These are phyloP conservation scores for Aspergillus oerlinghausenensis DNA, from an alignment of 2,329 filamentous ascomycete genomes.

Conservation along the genomic window DNA sequence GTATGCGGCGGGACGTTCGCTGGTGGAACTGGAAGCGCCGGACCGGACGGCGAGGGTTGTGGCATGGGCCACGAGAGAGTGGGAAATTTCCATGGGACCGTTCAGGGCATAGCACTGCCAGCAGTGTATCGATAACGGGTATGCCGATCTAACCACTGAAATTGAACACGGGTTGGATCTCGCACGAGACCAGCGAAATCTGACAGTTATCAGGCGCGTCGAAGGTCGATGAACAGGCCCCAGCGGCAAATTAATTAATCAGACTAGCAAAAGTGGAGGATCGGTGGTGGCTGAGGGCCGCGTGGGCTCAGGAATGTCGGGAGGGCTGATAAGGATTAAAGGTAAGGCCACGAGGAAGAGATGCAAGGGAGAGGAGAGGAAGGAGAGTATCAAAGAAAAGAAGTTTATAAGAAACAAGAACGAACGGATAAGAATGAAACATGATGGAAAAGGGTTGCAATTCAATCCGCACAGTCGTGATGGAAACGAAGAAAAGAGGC, in stretches of 20 bases:
- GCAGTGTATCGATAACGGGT: not conserved
- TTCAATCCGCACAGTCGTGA: not conserved
- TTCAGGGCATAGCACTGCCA: conserved; percentile 17
- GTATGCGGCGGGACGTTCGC: conserved; percentile 56
- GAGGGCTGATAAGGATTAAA: not conserved
- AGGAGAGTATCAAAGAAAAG: not conserved
- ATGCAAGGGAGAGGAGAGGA: not conserved
- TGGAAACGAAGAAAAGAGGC: conserved; percentile 8
- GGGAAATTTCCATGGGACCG: conserved; percentile 42
- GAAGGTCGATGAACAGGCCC: not conserved
- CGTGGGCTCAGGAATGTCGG: conserved; percentile 3
- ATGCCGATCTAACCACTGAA: not conserved
- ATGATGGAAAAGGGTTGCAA: not conserved
- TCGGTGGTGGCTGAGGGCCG: not conserved
- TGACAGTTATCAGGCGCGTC: not conserved
- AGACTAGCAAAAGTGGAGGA: not conserved
- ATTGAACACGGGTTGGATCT: not conserved
- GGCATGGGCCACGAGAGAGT: conserved; percentile 24
- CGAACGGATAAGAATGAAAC: not conserved
- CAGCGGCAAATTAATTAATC: not conserved
- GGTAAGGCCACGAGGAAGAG: conserved; percentile 1
- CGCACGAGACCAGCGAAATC: not conserved
- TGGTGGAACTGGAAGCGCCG: conserved; percentile 14
- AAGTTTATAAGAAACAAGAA: not conserved
- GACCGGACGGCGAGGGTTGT: conserved; percentile 14